Percentiles rank a stretch among this genome's conserved stretches.
Evolutionary conservation across 345 rosid species (phyloP).

Genomic region (Populus ilicifolia): DNA sequence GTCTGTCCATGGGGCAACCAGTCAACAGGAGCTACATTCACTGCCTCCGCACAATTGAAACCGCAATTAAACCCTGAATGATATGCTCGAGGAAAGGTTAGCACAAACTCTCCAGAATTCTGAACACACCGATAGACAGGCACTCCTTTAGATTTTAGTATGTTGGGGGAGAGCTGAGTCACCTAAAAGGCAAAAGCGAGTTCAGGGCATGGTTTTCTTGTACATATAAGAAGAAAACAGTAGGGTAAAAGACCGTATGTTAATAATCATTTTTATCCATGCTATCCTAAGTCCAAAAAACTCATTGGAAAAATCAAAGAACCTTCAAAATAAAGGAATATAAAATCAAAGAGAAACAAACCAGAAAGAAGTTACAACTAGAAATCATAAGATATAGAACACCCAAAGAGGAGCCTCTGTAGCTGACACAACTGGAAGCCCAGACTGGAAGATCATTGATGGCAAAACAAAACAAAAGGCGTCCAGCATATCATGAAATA

Average conservation of each 20-base stretch:
- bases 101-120: conserved; percentile 88
- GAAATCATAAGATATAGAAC: not conserved
- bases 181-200: conserved; percentile 50
- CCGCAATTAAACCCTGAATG: conserved; percentile 97
- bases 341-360: not conserved
- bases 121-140: conserved; percentile 92
- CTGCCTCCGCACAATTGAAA: conserved; percentile 99
- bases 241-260: not conserved
- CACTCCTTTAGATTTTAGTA: conserved; percentile 83
- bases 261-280: not conserved
- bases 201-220: not conserved
- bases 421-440: not conserved
- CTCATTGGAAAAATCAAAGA: not conserved
- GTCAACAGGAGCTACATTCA: conserved; percentile 97
- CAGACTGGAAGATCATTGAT: not conserved
- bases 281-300: not conserved
- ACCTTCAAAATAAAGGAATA: not conserved
- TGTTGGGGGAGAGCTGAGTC: conserved; percentile 93
- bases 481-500: not conserved
- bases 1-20: conserved; percentile 98
- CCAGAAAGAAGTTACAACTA: not conserved
- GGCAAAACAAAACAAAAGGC: not conserved
- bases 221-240: not conserved
- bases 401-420: not conserved
- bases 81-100: conserved; percentile 98